A percentile compares a stretch with the other conserved stretches of the same genome.
Conservation (phyloP, 225 moss, liverwort and hornwort genomes). For the Physcomitrellopsis africana region DNA sequence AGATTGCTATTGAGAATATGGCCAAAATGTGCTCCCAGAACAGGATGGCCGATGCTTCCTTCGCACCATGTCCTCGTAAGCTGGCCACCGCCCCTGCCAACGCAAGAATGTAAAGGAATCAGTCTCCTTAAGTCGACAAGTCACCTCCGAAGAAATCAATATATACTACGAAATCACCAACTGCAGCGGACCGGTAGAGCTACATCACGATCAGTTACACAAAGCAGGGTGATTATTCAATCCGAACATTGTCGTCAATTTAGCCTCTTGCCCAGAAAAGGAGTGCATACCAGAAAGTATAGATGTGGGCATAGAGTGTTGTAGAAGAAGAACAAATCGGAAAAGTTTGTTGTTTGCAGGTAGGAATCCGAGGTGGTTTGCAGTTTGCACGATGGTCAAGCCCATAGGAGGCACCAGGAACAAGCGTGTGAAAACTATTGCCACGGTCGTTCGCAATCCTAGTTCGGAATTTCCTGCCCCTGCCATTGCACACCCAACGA, state of each 20-base stretch:
- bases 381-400: conserved; percentile 53
- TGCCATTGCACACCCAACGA: conserved; percentile 36
- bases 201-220: background rate
- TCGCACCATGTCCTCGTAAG: conserved; percentile 73
- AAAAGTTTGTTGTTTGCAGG: conserved; percentile 81
- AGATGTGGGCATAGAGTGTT: conserved; percentile 89
- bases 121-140: too few species aligned
- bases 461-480: conserved; percentile 76
- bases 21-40: conserved; percentile 85
- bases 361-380: conserved; percentile 67
- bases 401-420: conserved; percentile 64
- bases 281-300: conserved; percentile 70
- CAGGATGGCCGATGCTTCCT: conserved; percentile 86
- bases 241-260: background rate
- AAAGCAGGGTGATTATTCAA: background rate
- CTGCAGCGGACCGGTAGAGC: too few species aligned
- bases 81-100: conserved; percentile 79
- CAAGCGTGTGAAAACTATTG: conserved; percentile 72
- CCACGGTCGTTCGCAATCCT: conserved; percentile 77
- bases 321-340: conserved; percentile 79
- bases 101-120: background rate
- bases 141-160: too few species aligned
- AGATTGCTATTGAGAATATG: conserved; percentile 64
- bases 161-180: too few species aligned
- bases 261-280: background rate